Evolutionary conservation across 371 early-diverging fungal species (phyloP).

Genomic region (Massospora cicadina): DNA sequence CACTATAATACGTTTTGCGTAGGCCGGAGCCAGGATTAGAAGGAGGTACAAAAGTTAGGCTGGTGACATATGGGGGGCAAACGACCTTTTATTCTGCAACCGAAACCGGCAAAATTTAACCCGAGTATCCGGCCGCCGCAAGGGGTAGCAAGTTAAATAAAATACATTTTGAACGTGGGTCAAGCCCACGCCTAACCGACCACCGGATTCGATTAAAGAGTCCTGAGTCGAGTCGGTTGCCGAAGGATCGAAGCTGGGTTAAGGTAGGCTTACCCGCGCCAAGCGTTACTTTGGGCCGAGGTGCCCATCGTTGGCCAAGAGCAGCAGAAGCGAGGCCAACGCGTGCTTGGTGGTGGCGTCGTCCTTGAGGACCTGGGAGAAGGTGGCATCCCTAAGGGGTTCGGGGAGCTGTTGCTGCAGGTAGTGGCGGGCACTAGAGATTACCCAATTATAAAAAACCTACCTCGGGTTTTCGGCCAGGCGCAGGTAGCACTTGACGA

Average conservation of each 20-base stretch:
- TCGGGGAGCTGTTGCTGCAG: constrained; percentile 77
- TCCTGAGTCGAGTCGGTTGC: too few species aligned
- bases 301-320: neutral
- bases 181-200: too few species aligned
- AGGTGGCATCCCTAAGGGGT: constrained; percentile 59
- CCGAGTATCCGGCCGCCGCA: too few species aligned
- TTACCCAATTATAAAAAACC: neutral
- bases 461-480: constrained; percentile 81
- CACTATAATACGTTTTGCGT: too few species aligned
- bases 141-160: too few species aligned
- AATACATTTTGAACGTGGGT: too few species aligned
- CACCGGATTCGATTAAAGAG: too few species aligned
- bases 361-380: constrained; percentile 57
- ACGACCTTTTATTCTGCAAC: too few species aligned
- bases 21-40: too few species aligned
- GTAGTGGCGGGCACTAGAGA: constrained; percentile 57
- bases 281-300: neutral
- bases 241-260: neutral
- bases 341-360: constrained; percentile 63
- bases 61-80: too few species aligned
- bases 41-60: too few species aligned
- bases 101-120: too few species aligned
- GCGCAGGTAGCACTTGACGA: constrained; percentile 86
- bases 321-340: constrained; percentile 33
- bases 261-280: neutral